Evolutionary conservation across 345 rosid genomes (phyloP).

Genomic region (Sapria himalayana): DNA sequence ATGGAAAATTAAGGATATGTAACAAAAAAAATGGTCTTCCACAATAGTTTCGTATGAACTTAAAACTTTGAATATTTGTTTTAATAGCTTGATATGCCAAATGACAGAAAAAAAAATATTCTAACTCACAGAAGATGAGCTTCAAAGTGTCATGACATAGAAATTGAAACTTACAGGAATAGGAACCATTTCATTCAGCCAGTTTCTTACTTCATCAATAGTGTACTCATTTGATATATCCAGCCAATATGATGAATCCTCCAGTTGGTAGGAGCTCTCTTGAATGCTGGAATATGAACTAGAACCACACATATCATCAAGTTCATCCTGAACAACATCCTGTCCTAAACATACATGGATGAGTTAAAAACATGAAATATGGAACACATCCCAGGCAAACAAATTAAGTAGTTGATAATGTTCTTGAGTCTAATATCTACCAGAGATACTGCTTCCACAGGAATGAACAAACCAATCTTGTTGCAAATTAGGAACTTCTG

Average conservation of each 20-base stretch:
- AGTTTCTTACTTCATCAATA: slow-evolving; percentile 34
- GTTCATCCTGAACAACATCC: slow-evolving; percentile 20
- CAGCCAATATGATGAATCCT: slow-evolving; percentile 22
- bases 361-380: slow-evolving; percentile 3
- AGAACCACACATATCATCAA: slow-evolving; percentile 19
- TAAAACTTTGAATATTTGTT: too few relatives aligned
- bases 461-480: slow-evolving; percentile 22
- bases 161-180: slow-evolving; percentile 60
- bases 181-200: slow-evolving; percentile 46
- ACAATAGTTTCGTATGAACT: too few relatives aligned
- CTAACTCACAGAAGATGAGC: too few relatives aligned
- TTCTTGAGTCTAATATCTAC: slow-evolving; percentile 12
- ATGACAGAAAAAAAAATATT: too few relatives aligned
- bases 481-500: slow-evolving; percentile 14
- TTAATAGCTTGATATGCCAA: too few relatives aligned
- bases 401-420: background rate
- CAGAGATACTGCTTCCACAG: slow-evolving; percentile 19
- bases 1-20: too few relatives aligned
- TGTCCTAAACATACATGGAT: slow-evolving; percentile 19
- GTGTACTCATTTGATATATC: slow-evolving; percentile 25
- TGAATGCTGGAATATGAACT: slow-evolving; percentile 33
- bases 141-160: too few relatives aligned
- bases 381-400: background rate
- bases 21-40: too few relatives aligned
- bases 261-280: slow-evolving; percentile 16